Base-by-base conservation (phyloP, 768 basidiomycete species). In the Suillus lakei region DNA sequence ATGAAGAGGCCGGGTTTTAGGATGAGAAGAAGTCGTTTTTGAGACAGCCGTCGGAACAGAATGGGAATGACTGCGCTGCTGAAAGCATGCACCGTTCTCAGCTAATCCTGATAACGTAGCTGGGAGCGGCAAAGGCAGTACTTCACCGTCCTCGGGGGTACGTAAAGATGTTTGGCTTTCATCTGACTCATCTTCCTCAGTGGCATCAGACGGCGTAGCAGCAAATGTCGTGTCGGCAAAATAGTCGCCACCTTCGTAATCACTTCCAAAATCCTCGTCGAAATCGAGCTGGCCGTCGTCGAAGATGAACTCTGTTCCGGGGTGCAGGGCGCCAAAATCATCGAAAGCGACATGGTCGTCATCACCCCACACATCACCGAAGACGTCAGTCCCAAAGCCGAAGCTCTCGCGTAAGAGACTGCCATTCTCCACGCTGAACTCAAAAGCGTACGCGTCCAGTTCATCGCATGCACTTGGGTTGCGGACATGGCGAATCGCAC, bases 181-280 rank as follows among this genome's bases (percentile, higher is more conserved):
- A 60, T 74, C 76, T 15, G 75, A 78, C 12, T 68, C 71, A 39
- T 69, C 76, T 23, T 76, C 72, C 9, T 76, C 76, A 9, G 67
- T 69, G 5, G 73, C 69, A 59, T 77, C 76, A 1, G 64, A 73
- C 36, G 75, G 73, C 18, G 44, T 39, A 50, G 68, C 67, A 28
- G 72, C 70, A 60, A 61, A 66, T 32, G 68, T 71, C 32, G 67
- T 54, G 26, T 76, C 66, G 3, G 61, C 67, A 38, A 66, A 18
- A 41, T 62, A 60, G 23, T 34, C 28, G 23, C 26, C 28, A 50
- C 70, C 60, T 5, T 69, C 63, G 34, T 6, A 61, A 32, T 66
- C 66, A 43, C 54, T 61, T 30, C 38, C 43, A 61, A 70, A 62
- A 34, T 67, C 69, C 8, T 53, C 61, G 15, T 48, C 63, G 21